These are phyloP conservation scores for Cordyceps cateniannulata DNA, from an alignment of 2,329 filamentous ascomycete species.

Conservation along the genomic window DNA sequence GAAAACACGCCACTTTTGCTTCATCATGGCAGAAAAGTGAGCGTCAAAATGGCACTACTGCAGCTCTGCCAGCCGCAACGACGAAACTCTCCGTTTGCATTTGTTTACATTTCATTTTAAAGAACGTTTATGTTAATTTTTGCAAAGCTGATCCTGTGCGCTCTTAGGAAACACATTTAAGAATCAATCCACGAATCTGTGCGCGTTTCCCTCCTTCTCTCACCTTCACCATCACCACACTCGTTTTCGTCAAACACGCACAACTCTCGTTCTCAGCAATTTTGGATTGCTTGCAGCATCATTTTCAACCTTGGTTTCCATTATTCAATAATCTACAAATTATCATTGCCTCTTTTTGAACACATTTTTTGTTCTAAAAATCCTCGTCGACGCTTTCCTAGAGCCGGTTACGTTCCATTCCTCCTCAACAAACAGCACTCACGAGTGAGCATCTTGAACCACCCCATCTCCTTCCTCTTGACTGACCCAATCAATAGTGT, in stretches of 20 bases:
- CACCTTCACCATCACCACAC: slow-evolving; percentile 1
- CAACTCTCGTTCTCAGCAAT: not conserved
- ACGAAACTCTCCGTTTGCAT: slow-evolving; percentile 5
- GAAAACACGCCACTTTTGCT: not conserved
- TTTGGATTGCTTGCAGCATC: not conserved
- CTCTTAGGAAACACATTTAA: not conserved
- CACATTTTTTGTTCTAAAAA: not conserved
- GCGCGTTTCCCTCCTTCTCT: not conserved
- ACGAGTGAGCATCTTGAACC: not conserved
- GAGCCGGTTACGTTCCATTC: not conserved
- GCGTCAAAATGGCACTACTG: slow-evolving; percentile 4
- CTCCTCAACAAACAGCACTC: not conserved
- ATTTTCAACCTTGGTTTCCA: not conserved
- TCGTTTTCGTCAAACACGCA: not conserved
- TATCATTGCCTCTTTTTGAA: not conserved
- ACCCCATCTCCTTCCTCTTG: not conserved
- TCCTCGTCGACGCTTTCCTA: not conserved
- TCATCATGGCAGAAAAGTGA: not conserved
- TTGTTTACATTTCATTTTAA: slow-evolving; percentile 1
- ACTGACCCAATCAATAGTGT: not conserved
- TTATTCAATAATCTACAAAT: not conserved
- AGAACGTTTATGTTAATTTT: not conserved
- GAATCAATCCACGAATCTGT: not conserved
- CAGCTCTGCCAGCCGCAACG: not conserved
- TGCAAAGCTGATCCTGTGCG: slow-evolving; percentile 3